Conservation (phyloP, 139 green algal genomes). For the Spirogloea muscicola region DNA sequence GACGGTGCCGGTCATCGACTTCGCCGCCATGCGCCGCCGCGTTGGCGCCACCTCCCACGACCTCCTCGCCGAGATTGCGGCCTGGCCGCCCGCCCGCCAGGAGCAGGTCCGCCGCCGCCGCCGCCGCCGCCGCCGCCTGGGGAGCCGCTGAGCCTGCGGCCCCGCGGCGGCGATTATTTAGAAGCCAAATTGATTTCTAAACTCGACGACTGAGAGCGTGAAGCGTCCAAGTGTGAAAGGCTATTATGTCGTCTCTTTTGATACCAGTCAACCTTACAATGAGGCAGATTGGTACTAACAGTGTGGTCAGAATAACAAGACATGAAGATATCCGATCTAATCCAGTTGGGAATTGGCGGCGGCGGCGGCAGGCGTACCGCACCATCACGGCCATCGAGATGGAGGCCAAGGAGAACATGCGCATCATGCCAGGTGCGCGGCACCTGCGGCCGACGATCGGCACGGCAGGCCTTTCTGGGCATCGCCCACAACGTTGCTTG, state of each 20-base stretch:
- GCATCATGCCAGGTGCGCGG: constrained; percentile 47
- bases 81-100: constrained; percentile 20
- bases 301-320: background rate
- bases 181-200: no score
- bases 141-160: no score
- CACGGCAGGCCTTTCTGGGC: background rate
- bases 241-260: no score
- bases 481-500: background rate
- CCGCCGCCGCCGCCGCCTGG: no score
- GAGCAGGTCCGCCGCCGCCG: no score
- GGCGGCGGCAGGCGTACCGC: constrained; percentile 9
- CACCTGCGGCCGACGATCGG: background rate
- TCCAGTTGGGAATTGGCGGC: no score
- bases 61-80: constrained; percentile 42
- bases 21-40: constrained; percentile 30
- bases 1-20: constrained; percentile 47
- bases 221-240: no score
- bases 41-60: constrained; percentile 14
- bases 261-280: no score
- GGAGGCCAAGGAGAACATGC: constrained; percentile 32
- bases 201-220: no score
- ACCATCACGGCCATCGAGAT: constrained; percentile 37
- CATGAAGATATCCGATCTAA: no score
- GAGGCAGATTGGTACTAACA: no score
- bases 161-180: no score